Conservation (phyloP, 1,284 basidiomycete species). For the Cutaneotrichosporon sp. region DNA sequence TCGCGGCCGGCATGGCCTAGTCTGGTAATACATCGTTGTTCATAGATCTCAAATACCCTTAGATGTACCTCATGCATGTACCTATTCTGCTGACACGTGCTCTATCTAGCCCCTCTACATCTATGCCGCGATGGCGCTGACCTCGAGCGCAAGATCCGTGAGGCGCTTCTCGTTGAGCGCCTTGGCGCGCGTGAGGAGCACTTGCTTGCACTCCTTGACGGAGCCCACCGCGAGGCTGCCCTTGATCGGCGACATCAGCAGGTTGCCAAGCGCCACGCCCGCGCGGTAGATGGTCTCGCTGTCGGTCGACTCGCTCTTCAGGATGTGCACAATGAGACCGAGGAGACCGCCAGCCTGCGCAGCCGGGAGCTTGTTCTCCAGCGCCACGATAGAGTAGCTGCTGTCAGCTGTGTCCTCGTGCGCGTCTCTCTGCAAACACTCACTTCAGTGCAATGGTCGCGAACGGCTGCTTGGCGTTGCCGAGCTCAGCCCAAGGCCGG, state of each 20-base stretch:
- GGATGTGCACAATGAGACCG: constrained; percentile 49
- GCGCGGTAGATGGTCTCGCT: constrained; percentile 82
- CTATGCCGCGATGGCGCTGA: constrained; percentile 27
- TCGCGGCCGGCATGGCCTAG: constrained; percentile 35
- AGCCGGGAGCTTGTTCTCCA: constrained; percentile 39
- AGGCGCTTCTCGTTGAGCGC: constrained; percentile 52
- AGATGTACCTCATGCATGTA: constrained; percentile 25
- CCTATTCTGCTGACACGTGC: not conserved
- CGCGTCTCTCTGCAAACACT: no score
- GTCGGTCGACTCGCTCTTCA: constrained; percentile 70
- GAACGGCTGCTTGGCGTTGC: constrained; percentile 36
- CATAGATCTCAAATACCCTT: constrained; percentile 6
- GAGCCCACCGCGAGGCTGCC: constrained; percentile 45
- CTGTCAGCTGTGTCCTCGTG: not conserved
- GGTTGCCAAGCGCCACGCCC: constrained; percentile 83
- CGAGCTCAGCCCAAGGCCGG: constrained; percentile 33
- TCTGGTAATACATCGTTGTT: not conserved
- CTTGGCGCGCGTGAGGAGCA: constrained; percentile 34
- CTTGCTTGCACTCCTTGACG: constrained; percentile 40
- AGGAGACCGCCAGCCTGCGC: constrained; percentile 34
- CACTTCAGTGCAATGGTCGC: constrained; percentile 52
- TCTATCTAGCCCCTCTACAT: not conserved
- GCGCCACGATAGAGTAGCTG: constrained; percentile 56
- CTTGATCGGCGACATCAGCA: constrained; percentile 52
- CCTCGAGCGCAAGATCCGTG: constrained; percentile 48